Evolutionary conservation across 2,329 filamentous ascomycete species (phyloP).

Genomic region (Cordyceps sp.): DNA sequence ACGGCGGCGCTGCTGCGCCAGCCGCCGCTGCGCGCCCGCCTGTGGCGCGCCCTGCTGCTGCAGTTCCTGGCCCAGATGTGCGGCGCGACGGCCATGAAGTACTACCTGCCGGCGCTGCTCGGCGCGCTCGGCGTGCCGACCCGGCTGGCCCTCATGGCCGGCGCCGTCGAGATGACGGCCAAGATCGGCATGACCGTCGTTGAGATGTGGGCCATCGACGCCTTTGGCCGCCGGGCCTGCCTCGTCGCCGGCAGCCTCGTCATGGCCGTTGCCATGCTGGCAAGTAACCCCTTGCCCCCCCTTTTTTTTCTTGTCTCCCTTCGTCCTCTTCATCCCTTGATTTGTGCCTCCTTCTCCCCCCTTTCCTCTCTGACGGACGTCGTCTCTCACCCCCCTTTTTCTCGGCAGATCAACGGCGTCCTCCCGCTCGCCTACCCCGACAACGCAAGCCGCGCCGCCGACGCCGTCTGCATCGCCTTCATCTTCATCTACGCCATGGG

Average conservation of each 20-base stretch:
- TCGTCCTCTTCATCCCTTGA: too few relatives aligned
- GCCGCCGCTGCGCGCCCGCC: conserved; percentile 27
- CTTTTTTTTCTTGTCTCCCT: background rate
- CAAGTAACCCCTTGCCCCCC: conserved; percentile 13
- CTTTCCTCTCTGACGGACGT: background rate
- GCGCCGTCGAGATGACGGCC: conserved; percentile 37
- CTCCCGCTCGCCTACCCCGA: conserved; percentile 32
- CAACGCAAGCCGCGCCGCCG: conserved; percentile 28
- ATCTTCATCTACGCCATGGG: conserved; percentile 42
- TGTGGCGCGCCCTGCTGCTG: conserved; percentile 39
- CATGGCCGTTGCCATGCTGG: conserved; percentile 36
- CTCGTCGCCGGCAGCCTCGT: conserved; percentile 30
- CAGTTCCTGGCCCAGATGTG: conserved; percentile 46
- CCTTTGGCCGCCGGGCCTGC: conserved; percentile 29
- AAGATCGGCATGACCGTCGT: conserved; percentile 39
- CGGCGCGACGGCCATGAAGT: conserved; percentile 42
- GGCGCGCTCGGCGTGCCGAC: conserved; percentile 29
- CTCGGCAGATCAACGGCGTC: conserved; percentile 31
- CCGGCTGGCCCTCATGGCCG: conserved; percentile 31
- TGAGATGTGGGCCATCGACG: conserved; percentile 40
- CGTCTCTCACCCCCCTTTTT: background rate
- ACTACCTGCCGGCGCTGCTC: conserved; percentile 39
- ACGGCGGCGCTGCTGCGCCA: too few relatives aligned
- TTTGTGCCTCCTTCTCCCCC: background rate
- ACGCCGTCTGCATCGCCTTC: conserved; percentile 34